Conservation (phyloP, 768 basidiomycete species). For the Coprinellus micaceus region DNA sequence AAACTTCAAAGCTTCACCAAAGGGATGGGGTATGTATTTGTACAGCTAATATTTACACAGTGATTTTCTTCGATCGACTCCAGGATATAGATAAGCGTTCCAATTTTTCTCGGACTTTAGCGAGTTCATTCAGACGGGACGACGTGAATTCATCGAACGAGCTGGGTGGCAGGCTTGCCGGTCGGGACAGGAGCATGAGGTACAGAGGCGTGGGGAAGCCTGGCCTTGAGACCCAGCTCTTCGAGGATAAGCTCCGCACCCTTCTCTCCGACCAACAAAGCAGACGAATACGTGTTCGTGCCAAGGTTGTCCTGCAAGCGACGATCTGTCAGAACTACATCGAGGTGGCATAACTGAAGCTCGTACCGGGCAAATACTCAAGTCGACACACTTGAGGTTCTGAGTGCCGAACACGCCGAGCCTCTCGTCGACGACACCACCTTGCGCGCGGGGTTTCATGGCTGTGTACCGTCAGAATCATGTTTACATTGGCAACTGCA, state of each 20-base stretch:
- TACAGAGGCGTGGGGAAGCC: slow-evolving; percentile 61
- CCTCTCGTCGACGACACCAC: slow-evolving; percentile 62
- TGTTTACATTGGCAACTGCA: too few relatives aligned
- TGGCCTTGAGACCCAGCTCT: slow-evolving; percentile 65
- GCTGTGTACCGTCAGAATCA: slow-evolving; percentile 31
- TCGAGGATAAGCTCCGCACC: slow-evolving; percentile 57
- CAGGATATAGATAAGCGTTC: too few relatives aligned
- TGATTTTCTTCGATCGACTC: too few relatives aligned
- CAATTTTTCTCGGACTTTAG: too few relatives aligned
- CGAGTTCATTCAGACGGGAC: too few relatives aligned
- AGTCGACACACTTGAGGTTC: slow-evolving; percentile 65
- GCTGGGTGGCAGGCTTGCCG: slow-evolving; percentile 49
- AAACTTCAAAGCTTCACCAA: too few relatives aligned
- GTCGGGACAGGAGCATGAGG: slow-evolving; percentile 62
- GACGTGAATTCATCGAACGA: slow-evolving; percentile 41
- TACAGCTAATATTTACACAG: too few relatives aligned
- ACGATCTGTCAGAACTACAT: slow-evolving; percentile 1
- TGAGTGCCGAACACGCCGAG: slow-evolving; percentile 61
- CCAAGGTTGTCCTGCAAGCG: slow-evolving; percentile 59
- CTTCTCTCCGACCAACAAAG: slow-evolving; percentile 67
- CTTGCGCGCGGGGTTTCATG: slow-evolving; percentile 65
- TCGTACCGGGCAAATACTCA: slow-evolving; percentile 69
- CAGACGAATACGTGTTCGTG: slow-evolving; percentile 72
- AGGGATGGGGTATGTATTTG: too few relatives aligned
- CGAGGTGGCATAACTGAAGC: neutral